A percentile compares a stretch with the other conserved stretches of the same genome.
Evolutionary conservation across 164 flowering plant genomes (phyloP).

Genomic region (Aristolochia contorta): DNA sequence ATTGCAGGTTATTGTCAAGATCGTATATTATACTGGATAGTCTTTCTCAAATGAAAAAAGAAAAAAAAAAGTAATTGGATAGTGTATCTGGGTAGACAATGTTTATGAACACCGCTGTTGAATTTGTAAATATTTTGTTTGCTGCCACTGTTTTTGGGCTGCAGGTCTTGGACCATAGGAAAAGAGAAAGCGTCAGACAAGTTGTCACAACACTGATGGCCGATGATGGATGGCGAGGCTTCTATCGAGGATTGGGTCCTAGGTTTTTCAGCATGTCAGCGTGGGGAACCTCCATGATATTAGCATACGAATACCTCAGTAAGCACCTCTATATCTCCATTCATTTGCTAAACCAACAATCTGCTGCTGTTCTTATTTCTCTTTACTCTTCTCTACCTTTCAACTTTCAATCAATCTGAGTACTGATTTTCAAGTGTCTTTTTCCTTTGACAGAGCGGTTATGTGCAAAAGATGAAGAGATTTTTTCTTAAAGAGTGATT

Average conservation of each 20-base stretch:
- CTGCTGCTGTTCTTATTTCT: not conserved
- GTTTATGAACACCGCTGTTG: not conserved
- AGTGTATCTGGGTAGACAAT: too few species aligned
- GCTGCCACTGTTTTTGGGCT: slow-evolving; percentile 1
- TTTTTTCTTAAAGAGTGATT: not conserved
- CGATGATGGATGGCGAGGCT: slow-evolving; percentile 92
- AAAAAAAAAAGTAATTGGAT: too few species aligned
- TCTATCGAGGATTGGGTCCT: slow-evolving; percentile 90
- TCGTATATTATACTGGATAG: too few species aligned
- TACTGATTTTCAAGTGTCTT: not conserved
- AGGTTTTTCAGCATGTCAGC: slow-evolving; percentile 97
- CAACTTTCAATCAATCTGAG: not conserved
- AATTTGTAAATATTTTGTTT: slow-evolving; percentile 4
- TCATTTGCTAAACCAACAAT: not conserved
- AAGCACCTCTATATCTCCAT: slow-evolving; percentile 16
- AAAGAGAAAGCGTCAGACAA: slow-evolving; percentile 44
- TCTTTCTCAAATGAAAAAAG: too few species aligned
- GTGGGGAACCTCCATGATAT: slow-evolving; percentile 99
- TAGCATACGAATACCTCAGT: slow-evolving; percentile 91
- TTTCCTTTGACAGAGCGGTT: slow-evolving; percentile 38
- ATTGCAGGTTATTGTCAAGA: slow-evolving; percentile 46
- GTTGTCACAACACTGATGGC: slow-evolving; percentile 54
- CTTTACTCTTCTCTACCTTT: not conserved
- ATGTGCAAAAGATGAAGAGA: slow-evolving; percentile 35
- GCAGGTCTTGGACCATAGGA: slow-evolving; percentile 75